Evolutionary conservation across 2,329 filamentous ascomycete genomes (phyloP).

Genomic region (Leptographium procerum): DNA sequence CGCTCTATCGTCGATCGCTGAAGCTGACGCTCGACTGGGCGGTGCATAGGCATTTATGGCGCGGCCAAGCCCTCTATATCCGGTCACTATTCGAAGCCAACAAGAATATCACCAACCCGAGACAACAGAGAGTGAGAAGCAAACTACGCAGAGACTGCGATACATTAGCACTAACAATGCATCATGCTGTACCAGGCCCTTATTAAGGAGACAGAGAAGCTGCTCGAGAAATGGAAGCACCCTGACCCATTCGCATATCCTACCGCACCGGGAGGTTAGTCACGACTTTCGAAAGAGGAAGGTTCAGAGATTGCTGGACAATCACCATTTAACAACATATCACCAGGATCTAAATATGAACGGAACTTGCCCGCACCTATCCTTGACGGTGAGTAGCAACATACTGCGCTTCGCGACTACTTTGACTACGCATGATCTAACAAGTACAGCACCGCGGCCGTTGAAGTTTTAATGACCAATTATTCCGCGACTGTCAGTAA

Average conservation of each 20-base stretch:
- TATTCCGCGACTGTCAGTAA: no score
- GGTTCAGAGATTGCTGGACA: neutral
- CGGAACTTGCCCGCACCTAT: constrained; percentile 75
- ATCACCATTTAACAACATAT: constrained; percentile 1
- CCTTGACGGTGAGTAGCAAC: constrained; percentile 59
- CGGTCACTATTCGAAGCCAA: constrained; percentile 93
- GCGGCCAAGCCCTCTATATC: constrained; percentile 92
- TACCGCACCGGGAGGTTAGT: constrained; percentile 81
- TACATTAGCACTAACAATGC: constrained; percentile 4
- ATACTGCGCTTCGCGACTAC: neutral
- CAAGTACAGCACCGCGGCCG: constrained; percentile 34
- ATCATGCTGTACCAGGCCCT: constrained; percentile 49
- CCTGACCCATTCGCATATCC: constrained; percentile 86
- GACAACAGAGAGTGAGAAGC: constrained; percentile 65
- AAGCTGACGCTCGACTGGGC: constrained; percentile 94
- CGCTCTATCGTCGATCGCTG: constrained; percentile 81
- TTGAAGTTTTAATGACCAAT: constrained; percentile 42
- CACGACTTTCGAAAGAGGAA: neutral
- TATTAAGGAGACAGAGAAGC: constrained; percentile 74
- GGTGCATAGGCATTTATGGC: constrained; percentile 85
- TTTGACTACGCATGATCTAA: neutral
- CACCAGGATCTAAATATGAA: constrained; percentile 83
- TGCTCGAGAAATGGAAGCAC: constrained; percentile 93
- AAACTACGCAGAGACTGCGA: neutral
- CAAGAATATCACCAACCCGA: constrained; percentile 68